Evolutionary conservation across 495 filamentous ascomycete species (phyloP), one percentile per base, ranked within the genome.

Genomic region (Podospora anserina): DNA sequence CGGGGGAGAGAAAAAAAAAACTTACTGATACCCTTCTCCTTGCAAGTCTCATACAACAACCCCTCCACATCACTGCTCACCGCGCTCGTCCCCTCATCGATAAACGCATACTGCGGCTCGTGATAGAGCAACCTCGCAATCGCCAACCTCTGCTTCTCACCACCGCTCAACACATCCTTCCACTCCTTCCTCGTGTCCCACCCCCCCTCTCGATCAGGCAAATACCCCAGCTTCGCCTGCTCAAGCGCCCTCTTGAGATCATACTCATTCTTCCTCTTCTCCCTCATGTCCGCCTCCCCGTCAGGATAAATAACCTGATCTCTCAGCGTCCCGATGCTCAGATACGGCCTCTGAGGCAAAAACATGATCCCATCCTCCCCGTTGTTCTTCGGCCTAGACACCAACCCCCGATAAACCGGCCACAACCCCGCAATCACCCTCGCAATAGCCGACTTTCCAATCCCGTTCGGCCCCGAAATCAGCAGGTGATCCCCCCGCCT

Each of bases 231-330:
- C 61, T 87, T 85, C 0, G 93, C 95, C 28, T 90, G 89, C 62
- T 97, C 91, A 5, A 99, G 85, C 4, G 95, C 87, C 34, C 82
- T 81, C 72, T 88, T 86, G 16, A 99, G 82, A 59, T 92, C 87
- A 19, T 85, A 78, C 72, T 99, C 96, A 18, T 82, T 84, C 68
- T 90, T 87, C 5, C 89, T 88, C 57, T 87, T 88, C 44, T 92
- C 91, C 13, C 88, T 90, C 95, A 98, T 97, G 69, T 98, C 96
- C 23, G 94, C 84, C 76, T 93, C 94, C 13, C 90, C 93, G 71
- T 98, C 94, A 2, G 96, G 96, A 69, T 99, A 99, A 78, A 97
- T 97, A 68, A 99, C 93, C 78, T 99, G 96, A 70, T 99, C 96
- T 7, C 94, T 88, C 7, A 99, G 83, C 4, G 96, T 99, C n/a